Percentiles rank a stretch among this genome's conserved stretches.
Conservation (phyloP, 495 filamentous ascomycete species). For the Penicillium maclennaniae region DNA sequence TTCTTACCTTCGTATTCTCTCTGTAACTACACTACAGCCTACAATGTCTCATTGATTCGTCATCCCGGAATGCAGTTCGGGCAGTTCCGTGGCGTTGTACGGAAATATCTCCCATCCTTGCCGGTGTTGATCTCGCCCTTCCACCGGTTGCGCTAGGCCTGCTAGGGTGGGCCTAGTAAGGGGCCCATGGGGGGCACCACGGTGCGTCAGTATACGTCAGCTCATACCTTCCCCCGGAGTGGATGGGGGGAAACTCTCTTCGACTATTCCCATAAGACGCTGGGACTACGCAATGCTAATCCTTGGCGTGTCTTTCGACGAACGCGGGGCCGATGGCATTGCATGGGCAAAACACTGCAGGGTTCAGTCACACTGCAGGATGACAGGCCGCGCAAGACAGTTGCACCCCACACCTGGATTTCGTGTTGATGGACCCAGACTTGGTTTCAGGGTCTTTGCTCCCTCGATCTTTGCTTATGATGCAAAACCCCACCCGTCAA, state of each 20-base stretch:
- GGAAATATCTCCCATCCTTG: conserved; percentile 1
- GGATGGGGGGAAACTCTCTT: conserved; percentile 3
- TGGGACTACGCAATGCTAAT: not conserved
- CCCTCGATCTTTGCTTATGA: conserved; percentile 10
- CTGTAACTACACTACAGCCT: not conserved
- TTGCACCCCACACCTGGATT: not conserved
- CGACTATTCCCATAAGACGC: conserved; percentile 11
- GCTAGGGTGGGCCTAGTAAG: conserved; percentile 12
- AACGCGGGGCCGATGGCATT: not conserved
- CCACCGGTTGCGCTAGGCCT: conserved; percentile 14
- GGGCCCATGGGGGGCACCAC: not conserved
- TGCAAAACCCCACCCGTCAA: conserved; percentile 18
- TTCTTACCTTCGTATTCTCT: too few species aligned
- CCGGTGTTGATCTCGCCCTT: conserved; percentile 13
- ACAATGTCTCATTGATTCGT: conserved; percentile 20
- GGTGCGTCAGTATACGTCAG: conserved; percentile 22
- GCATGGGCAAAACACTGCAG: conserved; percentile 3
- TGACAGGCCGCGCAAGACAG: not conserved
- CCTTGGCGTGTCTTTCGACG: not conserved
- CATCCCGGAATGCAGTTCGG: conserved; percentile 16
- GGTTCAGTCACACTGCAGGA: not conserved
- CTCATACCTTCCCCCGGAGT: conserved; percentile 13
- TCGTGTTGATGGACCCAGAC: not conserved
- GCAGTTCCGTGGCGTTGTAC: conserved; percentile 8
- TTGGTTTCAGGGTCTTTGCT: conserved; percentile 7